Evolutionary conservation across 202 grass and related monocot species (phyloP), one percentile per base, ranked within the genome.

Genomic region (Brachypodium distachyon): DNA sequence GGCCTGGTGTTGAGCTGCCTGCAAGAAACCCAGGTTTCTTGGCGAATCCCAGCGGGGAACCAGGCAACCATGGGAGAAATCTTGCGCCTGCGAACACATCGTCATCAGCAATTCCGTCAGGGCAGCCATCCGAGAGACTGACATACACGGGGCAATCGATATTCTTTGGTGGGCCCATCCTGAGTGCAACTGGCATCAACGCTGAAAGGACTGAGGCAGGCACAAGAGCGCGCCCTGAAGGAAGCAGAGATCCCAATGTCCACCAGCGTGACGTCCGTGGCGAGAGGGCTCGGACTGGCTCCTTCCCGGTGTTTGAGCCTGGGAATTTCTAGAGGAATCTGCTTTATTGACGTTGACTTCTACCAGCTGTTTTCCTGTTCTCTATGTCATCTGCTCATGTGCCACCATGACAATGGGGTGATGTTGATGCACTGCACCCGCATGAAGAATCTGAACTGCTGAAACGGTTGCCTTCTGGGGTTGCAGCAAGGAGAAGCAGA

Each of bases 91-190:
- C 61, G 16, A 85, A 84, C 5, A 38, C 84, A 11, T 70, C 87
- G 32, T 81, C 77, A 12, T 77, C 92, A 25, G 67, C 31, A 12
- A 79, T 89, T 54, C 67, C 85, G 22, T 41, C 77, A 21, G 80
- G 78, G 7, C 86, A 81, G 52, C 85, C 77, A 5, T 82, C 77
- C 0, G 96, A 91, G 77, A 85, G 96, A 47, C 28, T 96, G 58
- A 89, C 82, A 1, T 95, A 99, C 70, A 92, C 81, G 0, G 87
- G 92, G 9, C 96, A 90, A 25, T 95, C 91, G 0, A 99, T 99
- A 83, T 99, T 99, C 90, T 99, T 93, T 48, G 96, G 92, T 7
- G 96, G 96, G 3, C 96, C 96, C 44, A 93, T 99, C 67, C 49
- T 99, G 23, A 83, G 82, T 39, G 76, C 83, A 6, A 69, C 84